These are phyloP conservation scores for Eucalyptus urophylla DNA, from an alignment of 345 rosid genomes.

Conservation along the genomic window DNA sequence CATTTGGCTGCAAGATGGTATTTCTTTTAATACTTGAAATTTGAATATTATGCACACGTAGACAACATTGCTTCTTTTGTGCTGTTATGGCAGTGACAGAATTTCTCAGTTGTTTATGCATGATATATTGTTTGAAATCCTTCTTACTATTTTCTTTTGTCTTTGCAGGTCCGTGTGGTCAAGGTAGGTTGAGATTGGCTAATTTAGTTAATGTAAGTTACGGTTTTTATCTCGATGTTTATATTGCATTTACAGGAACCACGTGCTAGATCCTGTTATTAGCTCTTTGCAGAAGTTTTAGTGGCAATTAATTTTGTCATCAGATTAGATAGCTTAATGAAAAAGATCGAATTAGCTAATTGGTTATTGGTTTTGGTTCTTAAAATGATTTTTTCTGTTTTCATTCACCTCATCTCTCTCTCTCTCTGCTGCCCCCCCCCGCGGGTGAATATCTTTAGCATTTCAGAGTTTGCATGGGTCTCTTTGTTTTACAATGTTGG, in stretches of 20 bases:
- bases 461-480: neutral
- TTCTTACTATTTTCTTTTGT: neutral
- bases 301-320: neutral
- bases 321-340: neutral
- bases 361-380: neutral
- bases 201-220: constrained; percentile 8
- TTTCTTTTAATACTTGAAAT: neutral
- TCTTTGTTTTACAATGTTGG: neutral
- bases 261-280: neutral
- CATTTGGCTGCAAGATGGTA: neutral
- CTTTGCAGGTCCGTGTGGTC: constrained; percentile 80
- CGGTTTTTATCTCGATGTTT: neutral
- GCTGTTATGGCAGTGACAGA: neutral
- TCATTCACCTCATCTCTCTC: neutral
- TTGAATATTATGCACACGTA: neutral
- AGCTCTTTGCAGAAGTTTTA: neutral
- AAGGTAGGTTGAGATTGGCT: constrained; percentile 53
- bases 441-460: neutral
- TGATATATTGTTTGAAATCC: neutral
- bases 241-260: neutral
- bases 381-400: neutral
- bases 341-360: neutral
- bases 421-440: accelerated
- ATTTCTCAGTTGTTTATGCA: neutral
- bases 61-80: neutral